Evolutionary conservation across 208 protist genomes (phyloP).

Genomic region (Porcisia hertigi): DNA sequence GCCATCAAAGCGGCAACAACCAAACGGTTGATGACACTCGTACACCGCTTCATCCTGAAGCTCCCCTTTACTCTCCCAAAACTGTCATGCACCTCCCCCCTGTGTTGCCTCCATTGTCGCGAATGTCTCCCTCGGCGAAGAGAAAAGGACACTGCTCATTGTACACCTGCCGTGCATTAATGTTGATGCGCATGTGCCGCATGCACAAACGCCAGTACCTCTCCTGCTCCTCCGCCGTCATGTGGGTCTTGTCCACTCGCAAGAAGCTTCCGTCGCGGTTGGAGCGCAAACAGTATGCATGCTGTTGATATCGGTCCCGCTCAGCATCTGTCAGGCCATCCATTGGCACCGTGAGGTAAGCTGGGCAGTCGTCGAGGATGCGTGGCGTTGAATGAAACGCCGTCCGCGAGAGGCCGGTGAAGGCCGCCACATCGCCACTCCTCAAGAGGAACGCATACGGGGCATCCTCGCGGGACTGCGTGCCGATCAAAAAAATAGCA

Average conservation of each 20-base stretch:
- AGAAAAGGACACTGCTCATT: conserved; percentile 51
- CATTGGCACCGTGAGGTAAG: conserved; percentile 51
- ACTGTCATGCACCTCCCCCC: no score
- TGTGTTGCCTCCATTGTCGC: background rate
- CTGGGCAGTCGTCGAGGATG: conserved; percentile 86
- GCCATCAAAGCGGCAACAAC: background rate
- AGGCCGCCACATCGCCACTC: conserved; percentile 80
- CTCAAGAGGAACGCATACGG: conserved; percentile 78
- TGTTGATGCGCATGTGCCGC: conserved; percentile 87
- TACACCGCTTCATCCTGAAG: background rate
- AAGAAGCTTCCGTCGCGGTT: conserved; percentile 33
- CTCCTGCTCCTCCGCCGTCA: conserved; percentile 47
- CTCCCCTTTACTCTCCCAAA: no score
- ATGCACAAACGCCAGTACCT: conserved; percentile 85
- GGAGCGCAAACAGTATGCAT: conserved; percentile 38
- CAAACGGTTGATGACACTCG: no score
- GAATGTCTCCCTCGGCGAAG: conserved; percentile 8
- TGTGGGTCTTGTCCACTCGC: conserved; percentile 28
- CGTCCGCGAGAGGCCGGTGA: conserved; percentile 64
- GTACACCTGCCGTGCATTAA: conserved; percentile 88
- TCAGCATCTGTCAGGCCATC: conserved; percentile 38
- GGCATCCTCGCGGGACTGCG: conserved; percentile 58
- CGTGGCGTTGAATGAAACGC: conserved; percentile 79
- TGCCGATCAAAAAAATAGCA: conserved; percentile 86
- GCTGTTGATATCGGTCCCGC: conserved; percentile 29